phyloP scores from a whole-genome alignment of 2,329 filamentous ascomycete genomes.

The Pestalotiopsis sp. region DNA sequence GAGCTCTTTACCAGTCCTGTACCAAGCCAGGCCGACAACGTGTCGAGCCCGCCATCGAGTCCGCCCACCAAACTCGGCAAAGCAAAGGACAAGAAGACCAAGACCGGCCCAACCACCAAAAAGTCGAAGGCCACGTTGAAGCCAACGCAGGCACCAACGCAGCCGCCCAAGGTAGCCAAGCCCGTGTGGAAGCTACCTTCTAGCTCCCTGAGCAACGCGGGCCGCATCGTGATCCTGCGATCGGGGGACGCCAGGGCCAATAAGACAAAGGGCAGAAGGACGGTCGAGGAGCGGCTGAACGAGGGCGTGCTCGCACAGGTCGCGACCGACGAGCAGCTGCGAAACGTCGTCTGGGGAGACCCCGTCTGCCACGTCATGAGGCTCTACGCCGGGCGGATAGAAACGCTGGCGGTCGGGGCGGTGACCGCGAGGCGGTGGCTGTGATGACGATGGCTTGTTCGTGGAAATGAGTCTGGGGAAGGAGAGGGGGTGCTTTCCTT shows the following conservation, averaged over 20 bases:
- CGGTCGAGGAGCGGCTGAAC: slow-evolving; percentile 50
- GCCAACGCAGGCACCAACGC: slow-evolving; percentile 19
- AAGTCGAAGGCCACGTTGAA: slow-evolving; percentile 29
- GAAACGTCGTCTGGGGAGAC: slow-evolving; percentile 78
- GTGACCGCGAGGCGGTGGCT: slow-evolving; percentile 49
- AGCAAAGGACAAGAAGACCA: slow-evolving; percentile 16
- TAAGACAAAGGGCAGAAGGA: slow-evolving; percentile 44
- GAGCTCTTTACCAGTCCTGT: slow-evolving; percentile 68
- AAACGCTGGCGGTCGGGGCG: slow-evolving; percentile 70
- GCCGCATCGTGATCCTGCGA: slow-evolving; percentile 68
- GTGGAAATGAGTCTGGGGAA: background rate
- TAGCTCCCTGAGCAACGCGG: slow-evolving; percentile 70
- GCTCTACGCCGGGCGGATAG: slow-evolving; percentile 72
- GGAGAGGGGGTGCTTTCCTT: background rate
- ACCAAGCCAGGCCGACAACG: slow-evolving; percentile 36
- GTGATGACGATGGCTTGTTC: background rate
- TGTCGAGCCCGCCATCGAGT: slow-evolving; percentile 11
- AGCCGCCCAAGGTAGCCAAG: slow-evolving; percentile 24
- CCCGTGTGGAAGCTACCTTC: slow-evolving; percentile 68
- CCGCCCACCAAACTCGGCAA: slow-evolving; percentile 22
- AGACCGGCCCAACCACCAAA: background rate
- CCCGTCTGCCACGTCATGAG: slow-evolving; percentile 80
- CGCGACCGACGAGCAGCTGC: slow-evolving; percentile 68
- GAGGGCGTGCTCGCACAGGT: slow-evolving; percentile 71
- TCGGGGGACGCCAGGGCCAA: slow-evolving; percentile 42